Conservation (phyloP, 108 stramenopile genomes). For the Stephanodiscus triporus region DNA sequence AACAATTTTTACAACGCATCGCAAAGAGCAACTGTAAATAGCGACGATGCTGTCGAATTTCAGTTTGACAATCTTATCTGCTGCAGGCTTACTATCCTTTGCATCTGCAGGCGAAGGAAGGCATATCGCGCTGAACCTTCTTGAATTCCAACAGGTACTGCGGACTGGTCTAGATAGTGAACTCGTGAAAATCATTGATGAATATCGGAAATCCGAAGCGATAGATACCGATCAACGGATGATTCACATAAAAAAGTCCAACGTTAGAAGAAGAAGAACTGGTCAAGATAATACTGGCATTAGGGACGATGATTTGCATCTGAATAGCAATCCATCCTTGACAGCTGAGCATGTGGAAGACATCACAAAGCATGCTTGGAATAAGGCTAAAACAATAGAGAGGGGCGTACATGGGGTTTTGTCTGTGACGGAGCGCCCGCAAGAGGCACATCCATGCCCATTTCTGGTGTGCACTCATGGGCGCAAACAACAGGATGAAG, state of each 20-base stretch:
- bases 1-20: neutral
- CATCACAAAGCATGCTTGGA: conserved; percentile 33
- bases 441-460: conserved; percentile 23
- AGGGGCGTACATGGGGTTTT: conserved; percentile 16
- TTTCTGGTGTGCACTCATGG: conserved; percentile 45
- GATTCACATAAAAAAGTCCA: conserved; percentile 17
- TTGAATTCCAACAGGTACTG: conserved; percentile 35
- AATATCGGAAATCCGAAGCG: conserved; percentile 1
- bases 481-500: conserved; percentile 1
- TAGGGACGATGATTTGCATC: neutral
- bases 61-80: neutral
- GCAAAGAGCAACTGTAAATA: neutral
- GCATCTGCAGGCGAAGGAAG: neutral
- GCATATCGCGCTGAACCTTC: conserved; percentile 9
- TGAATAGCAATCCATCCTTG: neutral
- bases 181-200: conserved; percentile 34
- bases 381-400: conserved; percentile 21
- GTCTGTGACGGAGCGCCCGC: conserved; percentile 7
- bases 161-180: conserved; percentile 46
- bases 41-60: neutral
- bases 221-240: conserved; percentile 1
- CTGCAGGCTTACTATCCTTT: neutral
- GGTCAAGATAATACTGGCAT: neutral
- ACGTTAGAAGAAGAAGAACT: conserved; percentile 22
- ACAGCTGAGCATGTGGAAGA: conserved; percentile 27